Evolutionary conservation across 345 rosid species (phyloP), one percentile per base, ranked within the genome.

Genomic region (Gossypium longicalyx): DNA sequence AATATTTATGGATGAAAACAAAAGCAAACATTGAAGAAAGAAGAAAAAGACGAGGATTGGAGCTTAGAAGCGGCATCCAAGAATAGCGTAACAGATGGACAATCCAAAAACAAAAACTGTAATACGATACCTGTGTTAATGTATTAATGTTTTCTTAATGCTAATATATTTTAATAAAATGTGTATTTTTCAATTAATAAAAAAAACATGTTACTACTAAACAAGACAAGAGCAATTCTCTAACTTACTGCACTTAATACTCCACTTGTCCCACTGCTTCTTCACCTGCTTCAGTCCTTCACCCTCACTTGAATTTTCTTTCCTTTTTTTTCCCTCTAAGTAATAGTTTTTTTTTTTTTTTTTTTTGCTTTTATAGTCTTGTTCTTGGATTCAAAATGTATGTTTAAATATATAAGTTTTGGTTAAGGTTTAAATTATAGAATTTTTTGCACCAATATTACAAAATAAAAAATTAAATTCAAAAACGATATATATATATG

Each of bases 11-110:
- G 7, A 34, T 34, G 41, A 5, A 34, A 34, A 34, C 7, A 5
- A 34, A 34, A 34, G 7, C 75, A 68, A 81, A 75, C 78, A 70
- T 88, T 75, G 83, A 77, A 77, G 82, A 78, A 78, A 75, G 74
- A 78, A 64, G 61, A 77, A 78, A 80, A 87, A 83, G 87, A 86
- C 91, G 86, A 85, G 41, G 73, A 64, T 72, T 77, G 76, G 61
- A 87, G 80, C 62, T 77, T 53, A 60, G 72, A 77, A 77, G 83
- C 67, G 62, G 78, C 80, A 81, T 78, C 85, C 80, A 76, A 82
- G 76, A 68, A 66, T 15, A 43, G 78, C 45, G 72, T 67, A 77
- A 77, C 62, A 59, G 81, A 71, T 60, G 78, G 77, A 72, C 76
- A 9, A 49, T 9, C 58, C 59, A 9, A 9, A 34, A 58, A 68